Base-by-base conservation (phyloP, 441 rosid genomes). In the Rhodomyrtus psidioides region DNA sequence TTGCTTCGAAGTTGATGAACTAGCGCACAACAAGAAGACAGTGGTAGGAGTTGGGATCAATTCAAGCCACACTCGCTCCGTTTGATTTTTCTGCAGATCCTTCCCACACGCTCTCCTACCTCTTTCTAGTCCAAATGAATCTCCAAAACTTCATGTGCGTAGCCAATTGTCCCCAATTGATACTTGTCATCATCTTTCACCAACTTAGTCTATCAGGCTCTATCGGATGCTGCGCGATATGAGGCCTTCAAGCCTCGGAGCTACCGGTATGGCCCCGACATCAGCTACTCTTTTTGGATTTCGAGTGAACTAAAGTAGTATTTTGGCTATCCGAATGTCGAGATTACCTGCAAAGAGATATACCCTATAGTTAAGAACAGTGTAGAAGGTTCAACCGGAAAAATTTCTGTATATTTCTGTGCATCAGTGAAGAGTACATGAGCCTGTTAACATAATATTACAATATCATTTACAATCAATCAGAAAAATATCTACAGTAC, bases 201-300 rank as follows among this genome's bases (percentile, higher is more conserved):
- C 39, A 7, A 0, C 17, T 59, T 27, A 15, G 70, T 59, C 70
- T 28, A 60, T 60, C 0, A 1, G 12, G 12, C 12, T 28, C 2
- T 15, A 15, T 8, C 23, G 9, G 14, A 23, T 12, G 85, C 28
- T 24, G 1, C 7, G 2, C 4, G 3, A 8, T 19, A 46, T 1
- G 30, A 84, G 59, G 81, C 81, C 26, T 62, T 49, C 5, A 14
- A 3, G 39, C 81, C 85, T 44, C 17, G 13, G 0, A 84, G 19
- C 5, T 59, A 49, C 14, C 2, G 81, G 15, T 42, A 19, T 27
- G 81, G 81, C 55, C 2, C 42, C 0, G 10, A 46, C 85, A 60
- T 83, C 27, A 60, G 19, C 56, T 83, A 27, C 16, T 56, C 85
- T 9, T 83, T 83, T 19, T 59, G 56, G 57, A 60, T 59, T 42